Conservation (phyloP, 805 yeast species). For the Wickerhamiella alocasiicola region DNA sequence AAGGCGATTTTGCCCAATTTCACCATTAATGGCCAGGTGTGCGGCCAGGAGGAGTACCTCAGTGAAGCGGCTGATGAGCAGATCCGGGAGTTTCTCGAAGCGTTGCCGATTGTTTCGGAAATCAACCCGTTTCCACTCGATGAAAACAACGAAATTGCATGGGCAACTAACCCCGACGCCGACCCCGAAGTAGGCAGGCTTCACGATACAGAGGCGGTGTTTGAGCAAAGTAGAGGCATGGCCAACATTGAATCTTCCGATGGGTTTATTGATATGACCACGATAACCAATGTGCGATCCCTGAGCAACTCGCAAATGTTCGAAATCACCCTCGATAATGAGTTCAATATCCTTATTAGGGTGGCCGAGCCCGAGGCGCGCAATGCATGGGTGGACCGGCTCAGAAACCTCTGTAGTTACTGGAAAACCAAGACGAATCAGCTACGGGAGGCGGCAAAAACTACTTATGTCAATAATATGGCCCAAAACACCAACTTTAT, state of each 20-base stretch:
- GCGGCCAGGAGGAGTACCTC: conserved; percentile 14
- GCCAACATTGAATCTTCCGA: conserved; percentile 44
- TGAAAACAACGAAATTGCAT: conserved; percentile 39
- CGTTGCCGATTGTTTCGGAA: conserved; percentile 32
- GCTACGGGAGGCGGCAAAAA: conserved; percentile 26
- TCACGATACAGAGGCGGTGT: conserved; percentile 47
- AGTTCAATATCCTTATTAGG: conserved; percentile 10
- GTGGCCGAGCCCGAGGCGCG: conserved; percentile 24
- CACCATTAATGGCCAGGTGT: conserved; percentile 20
- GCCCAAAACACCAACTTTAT: conserved; percentile 9
- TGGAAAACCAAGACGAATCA: conserved; percentile 43
- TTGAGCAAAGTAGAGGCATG: conserved; percentile 52
- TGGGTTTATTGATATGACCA: conserved; percentile 48
- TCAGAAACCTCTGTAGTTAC: conserved; percentile 36
- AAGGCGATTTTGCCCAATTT: conserved; percentile 45
- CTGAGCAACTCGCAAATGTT: conserved; percentile 19
- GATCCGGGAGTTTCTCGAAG: conserved; percentile 8
- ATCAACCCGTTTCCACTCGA: conserved; percentile 46
- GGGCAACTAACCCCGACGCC: conserved; percentile 36
- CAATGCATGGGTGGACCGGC: conserved; percentile 53
- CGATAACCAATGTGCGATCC: conserved; percentile 37
- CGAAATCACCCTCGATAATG: conserved; percentile 22
- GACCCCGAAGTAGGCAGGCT: conserved; percentile 33
- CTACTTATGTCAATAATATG: not conserved
- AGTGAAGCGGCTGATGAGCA: not conserved